These are phyloP conservation scores for Exophiala aquamarina DNA, from an alignment of 2,329 filamentous ascomycete species.

Conservation along the genomic window DNA sequence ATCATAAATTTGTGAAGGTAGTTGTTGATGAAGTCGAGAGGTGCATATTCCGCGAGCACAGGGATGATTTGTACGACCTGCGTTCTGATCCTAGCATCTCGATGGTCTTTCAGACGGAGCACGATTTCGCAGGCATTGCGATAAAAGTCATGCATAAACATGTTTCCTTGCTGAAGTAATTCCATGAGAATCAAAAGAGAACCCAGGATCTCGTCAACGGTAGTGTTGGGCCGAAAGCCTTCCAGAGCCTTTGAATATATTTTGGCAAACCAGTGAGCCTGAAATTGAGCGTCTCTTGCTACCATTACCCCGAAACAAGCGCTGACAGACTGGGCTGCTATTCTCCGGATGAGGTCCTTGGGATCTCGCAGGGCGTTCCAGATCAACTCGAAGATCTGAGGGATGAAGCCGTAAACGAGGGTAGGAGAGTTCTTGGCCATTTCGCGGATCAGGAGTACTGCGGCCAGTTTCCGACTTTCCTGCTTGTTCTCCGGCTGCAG, in stretches of 20 bases:
- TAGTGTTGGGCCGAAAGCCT: slow-evolving; percentile 71
- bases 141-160: slow-evolving; percentile 99
- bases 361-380: slow-evolving; percentile 91
- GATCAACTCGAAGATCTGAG: slow-evolving; percentile 92
- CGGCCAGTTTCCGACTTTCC: slow-evolving; percentile 89
- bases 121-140: slow-evolving; percentile 90
- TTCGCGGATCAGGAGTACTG: slow-evolving; percentile 86
- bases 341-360: slow-evolving; percentile 87
- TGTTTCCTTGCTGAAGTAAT: slow-evolving; percentile 88
- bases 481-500: slow-evolving; percentile 84
- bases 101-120: slow-evolving; percentile 87
- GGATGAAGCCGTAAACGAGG: slow-evolving; percentile 90
- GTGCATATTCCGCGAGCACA: slow-evolving; percentile 87
- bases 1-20: slow-evolving; percentile 98
- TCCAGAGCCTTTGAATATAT: slow-evolving; percentile 83
- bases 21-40: slow-evolving; percentile 79
- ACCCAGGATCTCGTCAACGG: slow-evolving; percentile 88
- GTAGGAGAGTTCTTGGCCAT: slow-evolving; percentile 91
- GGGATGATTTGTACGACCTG: slow-evolving; percentile 91
- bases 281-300: slow-evolving; percentile 84
- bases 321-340: slow-evolving; percentile 87
- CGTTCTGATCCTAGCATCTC: slow-evolving; percentile 80
- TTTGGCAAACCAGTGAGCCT: slow-evolving; percentile 82
- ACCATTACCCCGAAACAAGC: slow-evolving; percentile 95
- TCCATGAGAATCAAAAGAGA: slow-evolving; percentile 91